phyloP scores from a whole-genome alignment of 176 grass and related monocot genomes.

The Oryza longistaminata region DNA sequence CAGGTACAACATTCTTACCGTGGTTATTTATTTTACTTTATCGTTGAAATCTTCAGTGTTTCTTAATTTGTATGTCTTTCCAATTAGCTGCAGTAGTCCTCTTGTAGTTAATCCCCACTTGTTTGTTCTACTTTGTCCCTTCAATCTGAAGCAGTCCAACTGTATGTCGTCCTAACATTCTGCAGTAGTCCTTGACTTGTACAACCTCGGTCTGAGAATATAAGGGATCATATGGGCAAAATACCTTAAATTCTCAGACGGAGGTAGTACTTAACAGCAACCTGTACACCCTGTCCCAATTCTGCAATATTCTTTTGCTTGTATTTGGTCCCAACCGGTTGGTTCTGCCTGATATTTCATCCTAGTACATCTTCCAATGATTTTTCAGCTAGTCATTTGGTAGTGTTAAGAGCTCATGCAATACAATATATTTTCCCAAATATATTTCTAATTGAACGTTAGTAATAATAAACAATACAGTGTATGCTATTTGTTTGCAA shows the following conservation, averaged over 20 bases:
- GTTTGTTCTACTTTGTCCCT: neutral
- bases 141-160: neutral
- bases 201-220: no score
- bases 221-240: no score
- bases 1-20: slow-evolving; percentile 55
- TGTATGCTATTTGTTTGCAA: slow-evolving; percentile 12
- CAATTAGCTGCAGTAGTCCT: neutral
- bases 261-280: no score
- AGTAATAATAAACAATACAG: neutral
- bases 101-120: neutral
- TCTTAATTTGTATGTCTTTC: neutral
- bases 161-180: neutral
- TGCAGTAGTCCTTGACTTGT: neutral
- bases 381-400: neutral
- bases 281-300: neutral
- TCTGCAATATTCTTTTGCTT: neutral
- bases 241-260: no score
- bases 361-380: neutral
- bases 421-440: neutral
- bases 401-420: neutral
- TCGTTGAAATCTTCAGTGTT: neutral
- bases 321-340: neutral
- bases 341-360: neutral
- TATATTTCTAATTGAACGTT: neutral
- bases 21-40: neutral